These are phyloP conservation scores for Dillenia turbinata DNA, from an alignment of 164 flowering plant species.

Conservation along the genomic window DNA sequence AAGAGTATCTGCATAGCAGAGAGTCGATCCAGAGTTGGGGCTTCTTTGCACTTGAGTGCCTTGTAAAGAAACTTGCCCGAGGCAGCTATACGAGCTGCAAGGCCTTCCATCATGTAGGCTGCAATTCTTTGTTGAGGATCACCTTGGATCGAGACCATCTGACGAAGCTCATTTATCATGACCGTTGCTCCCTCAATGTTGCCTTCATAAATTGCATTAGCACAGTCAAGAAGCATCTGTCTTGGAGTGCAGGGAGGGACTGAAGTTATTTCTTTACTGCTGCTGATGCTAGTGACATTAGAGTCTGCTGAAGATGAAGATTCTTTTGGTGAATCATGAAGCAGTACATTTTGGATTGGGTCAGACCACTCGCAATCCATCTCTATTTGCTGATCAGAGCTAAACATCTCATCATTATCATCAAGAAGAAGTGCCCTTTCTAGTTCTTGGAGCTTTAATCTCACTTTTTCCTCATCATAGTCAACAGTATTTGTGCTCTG, in stretches of 20 bases:
- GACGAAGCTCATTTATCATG: slow-evolving; percentile 58
- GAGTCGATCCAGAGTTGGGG: slow-evolving; percentile 74
- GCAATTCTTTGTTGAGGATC: slow-evolving; percentile 88
- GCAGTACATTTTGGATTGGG: slow-evolving; percentile 23
- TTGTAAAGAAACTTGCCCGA: slow-evolving; percentile 80
- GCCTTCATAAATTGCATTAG: slow-evolving; percentile 64
- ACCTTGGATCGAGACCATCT: slow-evolving; percentile 86
- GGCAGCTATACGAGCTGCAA: slow-evolving; percentile 82
- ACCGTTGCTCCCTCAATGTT: slow-evolving; percentile 53
- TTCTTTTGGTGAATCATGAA: slow-evolving; percentile 70
- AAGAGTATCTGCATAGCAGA: slow-evolving; percentile 98
- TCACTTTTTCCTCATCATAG: slow-evolving; percentile 55
- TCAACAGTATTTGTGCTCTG: slow-evolving; percentile 38
- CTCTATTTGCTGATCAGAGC: slow-evolving; percentile 42
- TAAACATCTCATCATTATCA: slow-evolving; percentile 34
- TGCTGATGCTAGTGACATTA: slow-evolving; percentile 55
- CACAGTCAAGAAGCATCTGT: slow-evolving; percentile 72
- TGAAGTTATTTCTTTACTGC: slow-evolving; percentile 38
- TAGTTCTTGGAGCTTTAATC: slow-evolving; percentile 70
- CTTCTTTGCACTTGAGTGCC: slow-evolving; percentile 88
- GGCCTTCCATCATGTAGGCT: slow-evolving; percentile 98
- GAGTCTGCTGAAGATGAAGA: slow-evolving; percentile 69
- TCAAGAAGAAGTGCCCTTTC: slow-evolving; percentile 68
- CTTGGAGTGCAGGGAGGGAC: slow-evolving; percentile 43
- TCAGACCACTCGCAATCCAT: slow-evolving; percentile 64